Evolutionary conservation across 306 rosid species (phyloP).

Genomic region (Vigna unguiculata): DNA sequence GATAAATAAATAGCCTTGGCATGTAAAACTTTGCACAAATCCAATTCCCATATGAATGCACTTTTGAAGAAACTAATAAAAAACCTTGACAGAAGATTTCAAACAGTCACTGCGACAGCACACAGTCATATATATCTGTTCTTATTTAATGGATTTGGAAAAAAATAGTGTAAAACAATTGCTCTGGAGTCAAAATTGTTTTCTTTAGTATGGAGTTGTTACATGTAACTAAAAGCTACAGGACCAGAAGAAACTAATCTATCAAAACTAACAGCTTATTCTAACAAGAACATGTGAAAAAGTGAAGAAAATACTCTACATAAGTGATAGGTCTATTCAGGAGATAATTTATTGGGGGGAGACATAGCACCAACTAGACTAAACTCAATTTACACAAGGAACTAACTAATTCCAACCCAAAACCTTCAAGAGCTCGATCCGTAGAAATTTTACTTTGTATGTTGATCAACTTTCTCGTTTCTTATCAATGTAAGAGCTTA

Average conservation of each 20-base stretch:
- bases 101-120: neutral
- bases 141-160: neutral
- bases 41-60: neutral
- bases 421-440: too few species aligned
- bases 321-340: neutral
- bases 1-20: neutral
- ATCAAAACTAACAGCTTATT: slow-evolving; percentile 11
- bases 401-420: too few species aligned
- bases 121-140: neutral
- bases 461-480: too few species aligned
- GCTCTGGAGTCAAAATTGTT: neutral
- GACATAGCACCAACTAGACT: too few species aligned
- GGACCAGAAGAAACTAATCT: neutral
- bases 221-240: slow-evolving; percentile 27
- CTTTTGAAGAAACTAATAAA: neutral
- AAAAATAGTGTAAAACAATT: neutral
- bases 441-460: too few species aligned
- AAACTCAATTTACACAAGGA: too few species aligned
- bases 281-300: neutral
- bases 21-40: neutral
- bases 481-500: neutral
- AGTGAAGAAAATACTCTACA: slow-evolving; percentile 2
- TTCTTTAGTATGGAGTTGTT: neutral
- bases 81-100: neutral
- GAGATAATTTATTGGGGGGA: too few species aligned